Conservation (phyloP, 208 protist genomes). For the Leishmania aethiopica region DNA sequence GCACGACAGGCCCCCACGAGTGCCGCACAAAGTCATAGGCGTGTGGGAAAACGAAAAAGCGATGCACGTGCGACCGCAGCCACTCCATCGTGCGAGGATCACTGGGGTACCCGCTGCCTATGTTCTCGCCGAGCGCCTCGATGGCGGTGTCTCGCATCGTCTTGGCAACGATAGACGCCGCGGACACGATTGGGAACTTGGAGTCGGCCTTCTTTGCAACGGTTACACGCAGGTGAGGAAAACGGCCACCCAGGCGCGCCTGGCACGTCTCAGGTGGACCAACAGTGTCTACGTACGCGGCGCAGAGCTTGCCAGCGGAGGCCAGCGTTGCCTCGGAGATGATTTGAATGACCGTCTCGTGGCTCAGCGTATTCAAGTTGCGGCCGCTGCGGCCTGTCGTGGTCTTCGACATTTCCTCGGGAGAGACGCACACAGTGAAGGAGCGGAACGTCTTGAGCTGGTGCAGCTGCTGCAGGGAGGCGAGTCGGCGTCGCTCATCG, state of each 20-base stretch:
- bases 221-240: slow-evolving; percentile 87
- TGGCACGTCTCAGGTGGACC: slow-evolving; percentile 87
- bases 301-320: slow-evolving; percentile 71
- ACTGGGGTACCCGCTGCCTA: slow-evolving; percentile 85
- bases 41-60: slow-evolving; percentile 71
- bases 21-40: slow-evolving; percentile 68
- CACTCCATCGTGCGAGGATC: slow-evolving; percentile 75
- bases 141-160: slow-evolving; percentile 68
- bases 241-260: slow-evolving; percentile 64
- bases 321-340: slow-evolving; percentile 78
- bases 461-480: slow-evolving; percentile 54
- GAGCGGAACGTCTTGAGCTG: slow-evolving; percentile 64
- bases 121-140: slow-evolving; percentile 44
- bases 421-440: slow-evolving; percentile 66
- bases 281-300: slow-evolving; percentile 95
- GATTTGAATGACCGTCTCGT: slow-evolving; percentile 83
- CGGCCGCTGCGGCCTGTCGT: slow-evolving; percentile 73
- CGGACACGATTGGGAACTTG: slow-evolving; percentile 91
- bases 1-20: slow-evolving; percentile 75
- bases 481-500: slow-evolving; percentile 52
- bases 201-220: slow-evolving; percentile 92
- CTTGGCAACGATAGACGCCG: slow-evolving; percentile 95
- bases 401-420: slow-evolving; percentile 73
- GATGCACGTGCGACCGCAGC: slow-evolving; percentile 73
- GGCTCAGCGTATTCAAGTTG: slow-evolving; percentile 91